These are phyloP conservation scores for Rhododendron ferrugineum DNA, from an alignment of 148 eudicot genomes.

Conservation along the genomic window DNA sequence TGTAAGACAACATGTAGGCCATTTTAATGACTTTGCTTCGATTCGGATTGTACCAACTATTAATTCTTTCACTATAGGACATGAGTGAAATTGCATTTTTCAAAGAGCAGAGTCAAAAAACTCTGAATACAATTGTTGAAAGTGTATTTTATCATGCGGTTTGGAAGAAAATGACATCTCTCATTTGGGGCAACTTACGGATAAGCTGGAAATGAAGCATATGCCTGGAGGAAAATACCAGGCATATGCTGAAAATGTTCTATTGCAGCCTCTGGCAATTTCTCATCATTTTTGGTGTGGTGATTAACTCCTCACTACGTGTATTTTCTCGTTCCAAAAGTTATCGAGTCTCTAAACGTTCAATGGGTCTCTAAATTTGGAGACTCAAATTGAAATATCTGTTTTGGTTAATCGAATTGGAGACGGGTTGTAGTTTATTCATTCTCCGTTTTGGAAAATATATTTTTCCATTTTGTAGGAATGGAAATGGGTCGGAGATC, in stretches of 20 bases:
- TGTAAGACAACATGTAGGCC: not conserved
- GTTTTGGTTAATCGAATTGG: not conserved
- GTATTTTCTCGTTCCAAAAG: not conserved
- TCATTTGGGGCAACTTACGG: not conserved
- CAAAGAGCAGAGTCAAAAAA: not conserved
- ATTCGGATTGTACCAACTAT: not conserved
- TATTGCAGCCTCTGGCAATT: not conserved
- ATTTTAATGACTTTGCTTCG: not conserved
- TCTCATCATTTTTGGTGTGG: not conserved
- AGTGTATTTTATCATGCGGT: not conserved
- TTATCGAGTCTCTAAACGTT: not conserved
- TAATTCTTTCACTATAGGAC: not conserved
- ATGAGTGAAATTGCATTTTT: not conserved
- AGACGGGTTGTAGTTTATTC: not conserved
- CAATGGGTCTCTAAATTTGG: not conserved
- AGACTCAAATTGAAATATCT: not conserved
- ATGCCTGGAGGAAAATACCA: not conserved
- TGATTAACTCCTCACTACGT: not conserved
- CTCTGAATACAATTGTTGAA: not conserved
- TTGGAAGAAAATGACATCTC: not conserved
- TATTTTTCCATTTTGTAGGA: too few relatives aligned
- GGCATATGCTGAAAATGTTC: not conserved
- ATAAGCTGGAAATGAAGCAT: not conserved
- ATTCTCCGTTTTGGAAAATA: not conserved
- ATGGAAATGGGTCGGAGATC: not conserved